Evolutionary conservation across 148 eudicot genomes (phyloP).

Genomic region (Nepenthes gracilis): DNA sequence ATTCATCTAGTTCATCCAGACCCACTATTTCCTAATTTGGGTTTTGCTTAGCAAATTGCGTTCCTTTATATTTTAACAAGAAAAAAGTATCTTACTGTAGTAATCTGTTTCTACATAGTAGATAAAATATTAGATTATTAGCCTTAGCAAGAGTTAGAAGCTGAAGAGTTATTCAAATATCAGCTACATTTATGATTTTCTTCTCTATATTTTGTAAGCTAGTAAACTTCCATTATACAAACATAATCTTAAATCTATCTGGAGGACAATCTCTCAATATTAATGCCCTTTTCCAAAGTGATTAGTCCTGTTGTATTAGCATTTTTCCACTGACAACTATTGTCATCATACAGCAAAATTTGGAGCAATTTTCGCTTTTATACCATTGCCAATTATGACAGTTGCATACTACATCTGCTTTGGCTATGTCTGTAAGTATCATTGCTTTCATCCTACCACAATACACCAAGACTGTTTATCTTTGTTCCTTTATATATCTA

Average conservation of each 20-base stretch:
- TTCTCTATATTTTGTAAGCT: constrained; percentile 67
- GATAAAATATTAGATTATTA: constrained; percentile 72
- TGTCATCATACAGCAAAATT: constrained; percentile 42
- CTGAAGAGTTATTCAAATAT: constrained; percentile 61
- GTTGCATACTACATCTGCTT: constrained; percentile 61
- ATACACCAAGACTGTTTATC: neutral
- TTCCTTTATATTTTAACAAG: too few species aligned
- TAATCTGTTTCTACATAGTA: too few species aligned
- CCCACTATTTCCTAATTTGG: too few species aligned
- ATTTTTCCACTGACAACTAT: too few species aligned
- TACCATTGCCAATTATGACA: constrained; percentile 63
- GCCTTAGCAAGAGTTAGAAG: constrained; percentile 77
- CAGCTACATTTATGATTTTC: constrained; percentile 55
- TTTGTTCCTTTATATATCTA: too few species aligned
- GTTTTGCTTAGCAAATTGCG: too few species aligned
- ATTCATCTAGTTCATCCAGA: too few species aligned
- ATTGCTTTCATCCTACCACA: neutral
- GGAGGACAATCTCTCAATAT: neutral
- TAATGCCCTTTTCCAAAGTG: too few species aligned
- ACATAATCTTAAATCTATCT: neutral
- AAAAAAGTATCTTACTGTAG: too few species aligned
- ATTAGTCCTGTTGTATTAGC: too few species aligned
- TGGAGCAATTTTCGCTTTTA: constrained; percentile 76
- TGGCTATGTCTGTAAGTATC: constrained; percentile 59
- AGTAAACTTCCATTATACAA: neutral